Base-by-base conservation (phyloP, 2,329 filamentous ascomycete genomes). In the Fusarium sp. region DNA sequence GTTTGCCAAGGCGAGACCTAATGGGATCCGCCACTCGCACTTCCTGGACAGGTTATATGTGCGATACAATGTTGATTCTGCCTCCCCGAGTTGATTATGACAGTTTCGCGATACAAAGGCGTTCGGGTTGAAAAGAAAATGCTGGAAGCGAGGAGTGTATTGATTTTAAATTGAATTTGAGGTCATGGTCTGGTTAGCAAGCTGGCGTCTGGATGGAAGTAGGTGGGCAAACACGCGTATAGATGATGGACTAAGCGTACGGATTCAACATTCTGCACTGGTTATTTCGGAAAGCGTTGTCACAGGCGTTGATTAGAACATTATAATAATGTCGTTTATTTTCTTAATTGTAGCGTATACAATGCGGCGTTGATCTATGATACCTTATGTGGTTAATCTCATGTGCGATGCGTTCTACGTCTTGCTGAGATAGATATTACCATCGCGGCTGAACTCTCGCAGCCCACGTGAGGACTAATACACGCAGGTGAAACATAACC, bases 21-120 rank as follows among this genome's bases (percentile, higher is more conserved):
- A 92, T 13, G 94, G 94, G 0, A 97, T 98, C 70, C 88, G 91
- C 50, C 94, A 98, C 75, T 88, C 87, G 15, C 92, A 97, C 75
- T 98, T 98, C 70, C 81, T 94, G 60, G 92, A 97, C 72, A 87
- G 89, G 59, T 77, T 98, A 32, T 92, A 89, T 76, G 88, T 96
- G 61, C 83, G 92, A 61, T 97, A 97, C 74, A 73, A 75, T 28
- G 65, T 77, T 35, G 70, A 76, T 29, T 47, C 59, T 19, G 50
- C 42, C 26, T 42, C 52, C 35, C 38, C 52, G 22, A 35, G 35
- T 5, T 32, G 40, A 28, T 19, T 26, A 24, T 48, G 58, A 58
- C 19, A 24, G 7, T n/a, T 36, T 5, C 12, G 34, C 6, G 3
- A 9, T 10, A 5, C 5, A 39, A 38, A 29, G 57, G 50, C 35